phyloP scores from a whole-genome alignment of 257 asterid genomes.

The Coffea canephora region DNA sequence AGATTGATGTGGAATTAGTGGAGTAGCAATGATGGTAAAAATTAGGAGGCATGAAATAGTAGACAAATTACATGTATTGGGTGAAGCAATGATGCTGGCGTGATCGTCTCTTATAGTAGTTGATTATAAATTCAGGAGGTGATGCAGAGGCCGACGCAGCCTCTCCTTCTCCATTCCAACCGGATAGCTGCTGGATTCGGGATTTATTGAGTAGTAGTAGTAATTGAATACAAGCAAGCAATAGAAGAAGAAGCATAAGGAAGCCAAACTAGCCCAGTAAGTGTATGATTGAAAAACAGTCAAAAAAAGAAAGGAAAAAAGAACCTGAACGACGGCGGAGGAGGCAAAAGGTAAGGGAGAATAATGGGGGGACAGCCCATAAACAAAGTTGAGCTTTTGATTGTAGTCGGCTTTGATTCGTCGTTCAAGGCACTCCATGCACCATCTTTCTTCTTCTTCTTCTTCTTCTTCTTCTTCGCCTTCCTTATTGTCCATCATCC shows the following conservation, averaged over 20 bases:
- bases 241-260: too few relatives aligned
- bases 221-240: neutral
- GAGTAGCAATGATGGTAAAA: too few relatives aligned
- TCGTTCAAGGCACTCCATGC: slow-evolving; percentile 67
- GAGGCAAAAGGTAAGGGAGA: slow-evolving; percentile 74
- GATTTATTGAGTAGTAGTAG: neutral
- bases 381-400: slow-evolving; percentile 38
- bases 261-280: neutral
- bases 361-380: slow-evolving; percentile 60
- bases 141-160: slow-evolving; percentile 7
- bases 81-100: slow-evolving; percentile 58
- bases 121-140: slow-evolving; percentile 52
- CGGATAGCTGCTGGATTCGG: slow-evolving; percentile 37
- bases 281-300: too few relatives aligned
- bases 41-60: too few relatives aligned
- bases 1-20: too few relatives aligned
- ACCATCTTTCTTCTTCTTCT: slow-evolving; percentile 34
- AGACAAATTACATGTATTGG: slow-evolving; percentile 25
- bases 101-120: slow-evolving; percentile 40
- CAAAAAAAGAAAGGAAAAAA: neutral
- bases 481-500: neutral
- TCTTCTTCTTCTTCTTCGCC: neutral
- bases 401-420: slow-evolving; percentile 60
- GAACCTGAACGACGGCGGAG: slow-evolving; percentile 73
- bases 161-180: slow-evolving; percentile 32